Percentiles rank a stretch among this genome's conserved stretches.
phyloP scores from a whole-genome alignment of 2,329 filamentous ascomycete species.

The Ophiocordyceps polyrhachis-furcata region DNA sequence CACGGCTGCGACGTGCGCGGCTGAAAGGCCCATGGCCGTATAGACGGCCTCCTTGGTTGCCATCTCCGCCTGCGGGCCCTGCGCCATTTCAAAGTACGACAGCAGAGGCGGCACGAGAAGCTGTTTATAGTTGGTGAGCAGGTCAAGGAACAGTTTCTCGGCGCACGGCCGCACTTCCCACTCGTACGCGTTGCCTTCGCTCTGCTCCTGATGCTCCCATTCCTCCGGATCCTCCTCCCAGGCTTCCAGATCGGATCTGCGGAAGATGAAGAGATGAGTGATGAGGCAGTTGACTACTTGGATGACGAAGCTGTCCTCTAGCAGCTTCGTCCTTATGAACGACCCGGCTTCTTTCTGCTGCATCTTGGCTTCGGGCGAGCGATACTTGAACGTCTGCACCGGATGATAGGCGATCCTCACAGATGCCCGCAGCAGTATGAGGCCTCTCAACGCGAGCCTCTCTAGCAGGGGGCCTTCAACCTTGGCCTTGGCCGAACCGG shows the following conservation, averaged over 20 bases:
- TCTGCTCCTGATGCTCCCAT: slow-evolving; percentile 84
- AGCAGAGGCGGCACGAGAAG: slow-evolving; percentile 64
- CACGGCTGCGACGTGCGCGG: slow-evolving; percentile 50
- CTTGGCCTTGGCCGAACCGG: slow-evolving; percentile 25
- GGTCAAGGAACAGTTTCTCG: slow-evolving; percentile 82
- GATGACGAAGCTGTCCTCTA: slow-evolving; percentile 58
- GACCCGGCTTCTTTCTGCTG: slow-evolving; percentile 55
- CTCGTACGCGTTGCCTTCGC: slow-evolving; percentile 69
- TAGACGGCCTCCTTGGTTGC: slow-evolving; percentile 88
- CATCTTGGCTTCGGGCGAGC: slow-evolving; percentile 51
- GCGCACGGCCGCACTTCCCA: slow-evolving; percentile 84
- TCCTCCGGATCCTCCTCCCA: slow-evolving; percentile 94
- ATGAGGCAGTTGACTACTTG: slow-evolving; percentile 74
- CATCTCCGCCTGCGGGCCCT: slow-evolving; percentile 46
- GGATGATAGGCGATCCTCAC: slow-evolving; percentile 72
- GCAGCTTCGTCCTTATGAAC: slow-evolving; percentile 51
- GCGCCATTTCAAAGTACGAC: slow-evolving; percentile 63
- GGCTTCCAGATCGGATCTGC: slow-evolving; percentile 64
- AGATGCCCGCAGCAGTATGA: slow-evolving; percentile 67
- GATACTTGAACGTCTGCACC: slow-evolving; percentile 67
- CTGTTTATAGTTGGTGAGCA: slow-evolving; percentile 75
- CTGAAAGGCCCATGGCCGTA: slow-evolving; percentile 74
- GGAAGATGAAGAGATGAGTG: slow-evolving; percentile 74
- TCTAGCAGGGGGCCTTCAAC: slow-evolving; percentile 50
- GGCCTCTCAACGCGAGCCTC: slow-evolving; percentile 62